Evolutionary conservation across 352 stramenopile genomes (phyloP).

Genomic region (Globisporangium cystogenes): DNA sequence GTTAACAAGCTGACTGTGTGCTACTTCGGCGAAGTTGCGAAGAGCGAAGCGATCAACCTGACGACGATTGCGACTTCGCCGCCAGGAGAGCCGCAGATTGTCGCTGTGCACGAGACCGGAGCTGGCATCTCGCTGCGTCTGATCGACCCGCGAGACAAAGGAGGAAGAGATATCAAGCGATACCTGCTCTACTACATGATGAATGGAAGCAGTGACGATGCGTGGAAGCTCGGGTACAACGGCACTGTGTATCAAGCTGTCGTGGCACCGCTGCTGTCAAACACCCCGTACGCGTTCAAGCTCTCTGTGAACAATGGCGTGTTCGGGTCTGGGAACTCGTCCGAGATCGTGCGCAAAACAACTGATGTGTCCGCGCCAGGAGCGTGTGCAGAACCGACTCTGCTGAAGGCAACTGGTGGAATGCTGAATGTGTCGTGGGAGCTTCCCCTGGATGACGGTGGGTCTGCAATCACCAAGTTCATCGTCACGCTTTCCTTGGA

Average conservation of each 20-base stretch:
- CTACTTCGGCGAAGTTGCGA: slow-evolving; percentile 23
- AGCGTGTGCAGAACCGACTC: slow-evolving; percentile 17
- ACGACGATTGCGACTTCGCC: slow-evolving; percentile 19
- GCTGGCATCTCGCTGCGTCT: slow-evolving; percentile 43
- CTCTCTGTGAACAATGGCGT: slow-evolving; percentile 35
- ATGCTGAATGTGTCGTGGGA: slow-evolving; percentile 47
- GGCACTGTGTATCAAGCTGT: slow-evolving; percentile 17
- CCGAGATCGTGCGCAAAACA: slow-evolving; percentile 23
- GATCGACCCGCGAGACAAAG: slow-evolving; percentile 39
- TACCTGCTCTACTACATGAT: slow-evolving; percentile 40
- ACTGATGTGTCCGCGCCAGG: slow-evolving; percentile 42
- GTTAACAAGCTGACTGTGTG: slow-evolving; percentile 43
- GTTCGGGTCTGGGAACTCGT: slow-evolving; percentile 41
- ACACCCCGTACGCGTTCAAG: slow-evolving; percentile 31
- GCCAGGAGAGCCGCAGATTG: slow-evolving; percentile 23
- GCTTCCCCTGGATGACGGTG: slow-evolving; percentile 32
- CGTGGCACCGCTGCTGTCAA: slow-evolving; percentile 23
- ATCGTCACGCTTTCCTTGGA: slow-evolving; percentile 22
- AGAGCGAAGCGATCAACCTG: slow-evolving; percentile 17
- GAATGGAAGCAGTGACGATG: slow-evolving; percentile 4
- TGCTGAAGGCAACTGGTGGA: slow-evolving; percentile 25
- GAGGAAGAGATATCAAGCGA: slow-evolving; percentile 26
- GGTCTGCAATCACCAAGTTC: slow-evolving; percentile 22
- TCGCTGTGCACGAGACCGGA: slow-evolving; percentile 22
- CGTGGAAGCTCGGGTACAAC: slow-evolving; percentile 35